These are phyloP conservation scores for Amoebophrya sp. DNA, from an alignment of 169 alveolate species.

Conservation along the genomic window DNA sequence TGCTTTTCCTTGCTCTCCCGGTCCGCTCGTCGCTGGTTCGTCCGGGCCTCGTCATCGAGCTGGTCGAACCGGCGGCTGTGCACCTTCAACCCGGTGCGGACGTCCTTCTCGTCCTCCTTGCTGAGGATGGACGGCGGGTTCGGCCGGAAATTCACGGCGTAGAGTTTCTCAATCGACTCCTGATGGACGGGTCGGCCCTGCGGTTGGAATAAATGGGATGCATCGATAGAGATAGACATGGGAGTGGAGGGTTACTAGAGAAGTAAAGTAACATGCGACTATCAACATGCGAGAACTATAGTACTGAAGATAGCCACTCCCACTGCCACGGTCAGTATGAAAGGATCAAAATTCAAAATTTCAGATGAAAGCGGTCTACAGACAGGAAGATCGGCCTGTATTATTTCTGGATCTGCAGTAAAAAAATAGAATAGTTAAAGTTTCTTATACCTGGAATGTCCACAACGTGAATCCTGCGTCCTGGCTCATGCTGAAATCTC, in stretches of 20 bases:
- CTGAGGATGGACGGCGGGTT: neutral
- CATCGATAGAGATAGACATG: too few relatives aligned
- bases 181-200: neutral
- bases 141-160: neutral
- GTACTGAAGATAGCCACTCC: too few relatives aligned
- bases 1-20: neutral
- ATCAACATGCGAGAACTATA: too few relatives aligned
- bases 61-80: neutral
- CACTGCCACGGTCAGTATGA: too few relatives aligned
- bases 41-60: neutral
- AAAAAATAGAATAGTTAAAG: too few relatives aligned
- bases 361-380: too few relatives aligned
- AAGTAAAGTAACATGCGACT: too few relatives aligned
- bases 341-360: too few relatives aligned
- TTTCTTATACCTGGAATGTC: neutral
- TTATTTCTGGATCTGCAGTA: too few relatives aligned
- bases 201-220: too few relatives aligned
- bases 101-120: neutral
- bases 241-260: too few relatives aligned
- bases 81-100: neutral
- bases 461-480: conserved; percentile 15
- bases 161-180: neutral
- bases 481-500: conserved; percentile 9
- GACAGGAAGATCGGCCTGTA: too few relatives aligned
- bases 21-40: neutral